Conservation (phyloP, 345 rosid genomes). For the Hypericum perforatum region DNA sequence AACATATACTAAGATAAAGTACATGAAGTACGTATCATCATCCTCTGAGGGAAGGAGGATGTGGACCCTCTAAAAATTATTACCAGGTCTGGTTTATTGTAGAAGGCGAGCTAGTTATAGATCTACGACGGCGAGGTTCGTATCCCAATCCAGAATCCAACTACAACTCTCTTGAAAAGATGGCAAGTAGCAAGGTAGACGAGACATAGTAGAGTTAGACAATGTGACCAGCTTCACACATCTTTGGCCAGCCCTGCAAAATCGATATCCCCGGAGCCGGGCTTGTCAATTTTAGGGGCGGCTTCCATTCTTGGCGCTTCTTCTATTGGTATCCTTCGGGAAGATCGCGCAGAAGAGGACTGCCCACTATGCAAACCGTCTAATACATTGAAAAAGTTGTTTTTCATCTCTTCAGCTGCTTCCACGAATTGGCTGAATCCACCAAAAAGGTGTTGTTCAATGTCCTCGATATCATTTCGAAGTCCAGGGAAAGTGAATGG, state of each 20-base stretch:
- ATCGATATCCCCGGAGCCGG: constrained; percentile 36
- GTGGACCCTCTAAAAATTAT: no score
- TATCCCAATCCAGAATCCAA: no score
- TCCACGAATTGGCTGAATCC: constrained; percentile 51
- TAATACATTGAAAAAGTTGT: constrained; percentile 43
- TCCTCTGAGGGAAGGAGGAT: no score
- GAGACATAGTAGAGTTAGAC: no score
- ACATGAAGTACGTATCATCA: no score
- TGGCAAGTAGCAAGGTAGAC: no score
- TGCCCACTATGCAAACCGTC: constrained; percentile 24
- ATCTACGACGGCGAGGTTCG: no score
- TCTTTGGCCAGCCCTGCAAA: constrained; percentile 55
- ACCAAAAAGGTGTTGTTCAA: constrained; percentile 49
- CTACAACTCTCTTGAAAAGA: no score
- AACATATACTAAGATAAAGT: no score
- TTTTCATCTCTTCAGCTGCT: constrained; percentile 66
- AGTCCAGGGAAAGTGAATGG: constrained; percentile 67
- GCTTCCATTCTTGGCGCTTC: constrained; percentile 27
- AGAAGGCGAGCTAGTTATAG: no score
- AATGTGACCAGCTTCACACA: constrained; percentile 25
- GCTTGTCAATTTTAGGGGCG: constrained; percentile 11
- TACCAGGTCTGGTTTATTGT: no score
- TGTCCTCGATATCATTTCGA: constrained; percentile 49
- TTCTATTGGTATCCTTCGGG: constrained; percentile 43
- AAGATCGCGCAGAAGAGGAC: constrained; percentile 25